Evolutionary conservation across 225 moss, liverwort and hornwort genomes (phyloP).

Genomic region (Pseudisothecium myosuroides): DNA sequence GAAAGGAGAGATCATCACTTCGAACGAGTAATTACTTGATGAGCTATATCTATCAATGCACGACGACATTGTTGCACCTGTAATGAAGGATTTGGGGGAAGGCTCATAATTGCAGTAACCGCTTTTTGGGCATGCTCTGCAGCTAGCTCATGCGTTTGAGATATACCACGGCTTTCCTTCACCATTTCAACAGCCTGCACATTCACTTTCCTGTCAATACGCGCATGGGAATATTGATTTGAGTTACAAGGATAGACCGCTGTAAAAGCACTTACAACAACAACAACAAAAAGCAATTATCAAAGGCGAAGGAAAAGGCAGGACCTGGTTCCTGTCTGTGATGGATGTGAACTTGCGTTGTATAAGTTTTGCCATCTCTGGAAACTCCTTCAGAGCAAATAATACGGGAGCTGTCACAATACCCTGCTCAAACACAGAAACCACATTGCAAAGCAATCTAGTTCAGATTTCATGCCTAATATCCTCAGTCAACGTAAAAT

Average conservation of each 20-base stretch:
- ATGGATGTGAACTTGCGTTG: slow-evolving; percentile 63
- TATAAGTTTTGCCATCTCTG: slow-evolving; percentile 61
- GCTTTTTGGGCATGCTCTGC: slow-evolving; percentile 74
- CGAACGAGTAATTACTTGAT: slow-evolving; percentile 56
- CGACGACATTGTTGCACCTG: slow-evolving; percentile 71
- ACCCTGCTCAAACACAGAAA: slow-evolving; percentile 44
- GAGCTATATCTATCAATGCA: slow-evolving; percentile 68
- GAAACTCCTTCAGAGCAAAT: slow-evolving; percentile 86
- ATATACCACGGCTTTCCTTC: slow-evolving; percentile 59
- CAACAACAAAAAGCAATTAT: background rate
- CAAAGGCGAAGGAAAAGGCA: background rate
- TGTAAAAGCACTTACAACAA: background rate
- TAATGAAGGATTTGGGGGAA: slow-evolving; percentile 47
- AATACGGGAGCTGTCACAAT: slow-evolving; percentile 91
- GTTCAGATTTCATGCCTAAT: background rate
- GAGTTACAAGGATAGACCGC: background rate
- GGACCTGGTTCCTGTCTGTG: slow-evolving; percentile 68
- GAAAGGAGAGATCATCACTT: slow-evolving; percentile 34
- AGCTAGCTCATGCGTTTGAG: slow-evolving; percentile 68
- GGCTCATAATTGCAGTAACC: slow-evolving; percentile 39
- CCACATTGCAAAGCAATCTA: background rate
- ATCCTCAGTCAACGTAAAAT: background rate
- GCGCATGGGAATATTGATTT: background rate
- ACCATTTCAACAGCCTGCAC: slow-evolving; percentile 88
- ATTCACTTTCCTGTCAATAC: background rate